Evolutionary conservation across 345 rosid species (phyloP).

Genomic region (Sisymbrium irio): DNA sequence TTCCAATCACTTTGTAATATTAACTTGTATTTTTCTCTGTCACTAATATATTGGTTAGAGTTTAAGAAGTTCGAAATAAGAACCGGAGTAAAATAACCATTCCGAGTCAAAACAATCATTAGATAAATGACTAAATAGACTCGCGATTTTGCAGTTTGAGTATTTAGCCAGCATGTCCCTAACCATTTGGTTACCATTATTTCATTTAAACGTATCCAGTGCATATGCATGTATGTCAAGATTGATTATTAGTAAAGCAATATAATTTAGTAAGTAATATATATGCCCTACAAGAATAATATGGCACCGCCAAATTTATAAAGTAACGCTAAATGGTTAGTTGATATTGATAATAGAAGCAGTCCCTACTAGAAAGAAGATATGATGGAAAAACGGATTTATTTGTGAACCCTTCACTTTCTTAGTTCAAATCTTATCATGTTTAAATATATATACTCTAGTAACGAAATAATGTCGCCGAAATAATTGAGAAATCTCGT

Average conservation of each 20-base stretch:
- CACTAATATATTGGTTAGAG: too few species aligned
- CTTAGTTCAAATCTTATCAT: conserved; percentile 24
- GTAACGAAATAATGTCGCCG: conserved; percentile 16
- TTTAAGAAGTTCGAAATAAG: too few species aligned
- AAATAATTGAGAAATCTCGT: conserved; percentile 32
- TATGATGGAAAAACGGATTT: not conserved
- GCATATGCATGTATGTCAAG: not conserved
- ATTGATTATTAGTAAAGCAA: not conserved
- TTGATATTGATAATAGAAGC: conserved; percentile 9
- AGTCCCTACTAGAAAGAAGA: conserved; percentile 29
- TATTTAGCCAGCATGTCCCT: not conserved
- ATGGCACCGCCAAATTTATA: not conserved
- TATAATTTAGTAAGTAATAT: not conserved
- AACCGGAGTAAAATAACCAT: too few species aligned
- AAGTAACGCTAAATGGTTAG: not conserved
- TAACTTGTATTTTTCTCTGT: too few species aligned
- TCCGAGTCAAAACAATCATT: too few species aligned
- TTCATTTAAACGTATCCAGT: not conserved
- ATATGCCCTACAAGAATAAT: not conserved
- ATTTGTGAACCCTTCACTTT: conserved; percentile 20
- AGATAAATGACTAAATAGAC: too few species aligned
- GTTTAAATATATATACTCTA: conserved; percentile 10
- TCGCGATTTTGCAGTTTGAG: not conserved
- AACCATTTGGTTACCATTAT: not conserved
- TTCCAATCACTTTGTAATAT: too few species aligned